A percentile compares a stretch with the other conserved stretches of the same genome.
phyloP scores from a whole-genome alignment of 352 stramenopile species.

The Aphanomyces euteiches region DNA sequence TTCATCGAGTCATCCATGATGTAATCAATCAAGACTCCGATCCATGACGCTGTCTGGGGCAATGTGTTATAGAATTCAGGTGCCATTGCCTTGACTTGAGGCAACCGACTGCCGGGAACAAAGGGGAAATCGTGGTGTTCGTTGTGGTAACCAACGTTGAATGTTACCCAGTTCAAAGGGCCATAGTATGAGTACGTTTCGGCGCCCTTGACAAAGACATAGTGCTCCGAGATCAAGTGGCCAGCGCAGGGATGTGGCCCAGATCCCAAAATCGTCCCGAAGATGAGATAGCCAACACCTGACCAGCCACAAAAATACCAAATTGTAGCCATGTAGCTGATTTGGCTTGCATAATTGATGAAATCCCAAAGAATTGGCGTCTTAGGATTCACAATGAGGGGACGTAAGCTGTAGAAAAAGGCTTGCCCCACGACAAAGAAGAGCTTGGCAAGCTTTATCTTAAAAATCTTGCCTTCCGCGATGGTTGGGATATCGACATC shows the following conservation, averaged over 20 bases:
- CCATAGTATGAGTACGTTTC: constrained; percentile 99
- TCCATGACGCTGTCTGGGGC: constrained; percentile 91
- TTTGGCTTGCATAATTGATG: constrained; percentile 78
- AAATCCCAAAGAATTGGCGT: constrained; percentile 74
- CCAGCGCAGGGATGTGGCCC: constrained; percentile 93
- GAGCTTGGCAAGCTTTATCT: constrained; percentile 82
- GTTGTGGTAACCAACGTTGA: constrained; percentile 98
- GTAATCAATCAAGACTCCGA: constrained; percentile 91
- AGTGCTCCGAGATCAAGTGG: constrained; percentile 98
- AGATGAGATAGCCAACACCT: constrained; percentile 88
- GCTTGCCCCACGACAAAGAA: constrained; percentile 91
- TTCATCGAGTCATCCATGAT: constrained; percentile 90
- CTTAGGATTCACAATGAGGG: constrained; percentile 91
- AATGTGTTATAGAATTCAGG: constrained; percentile 96
- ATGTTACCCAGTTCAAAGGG: constrained; percentile 93
- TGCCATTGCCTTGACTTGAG: constrained; percentile 84
- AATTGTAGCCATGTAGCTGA: constrained; percentile 84
- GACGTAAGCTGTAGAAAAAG: constrained; percentile 92
- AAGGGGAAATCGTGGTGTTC: constrained; percentile 98
- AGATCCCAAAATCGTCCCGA: constrained; percentile 87
- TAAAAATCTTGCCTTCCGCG: constrained; percentile 88
- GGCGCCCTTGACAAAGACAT: constrained; percentile 91
- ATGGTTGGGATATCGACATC: constrained; percentile 93
- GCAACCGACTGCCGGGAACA: constrained; percentile 86
- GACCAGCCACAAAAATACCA: constrained; percentile 71